Evolutionary conservation across 208 protist species (phyloP).

Genomic region (Trypanosoma rangeli): DNA sequence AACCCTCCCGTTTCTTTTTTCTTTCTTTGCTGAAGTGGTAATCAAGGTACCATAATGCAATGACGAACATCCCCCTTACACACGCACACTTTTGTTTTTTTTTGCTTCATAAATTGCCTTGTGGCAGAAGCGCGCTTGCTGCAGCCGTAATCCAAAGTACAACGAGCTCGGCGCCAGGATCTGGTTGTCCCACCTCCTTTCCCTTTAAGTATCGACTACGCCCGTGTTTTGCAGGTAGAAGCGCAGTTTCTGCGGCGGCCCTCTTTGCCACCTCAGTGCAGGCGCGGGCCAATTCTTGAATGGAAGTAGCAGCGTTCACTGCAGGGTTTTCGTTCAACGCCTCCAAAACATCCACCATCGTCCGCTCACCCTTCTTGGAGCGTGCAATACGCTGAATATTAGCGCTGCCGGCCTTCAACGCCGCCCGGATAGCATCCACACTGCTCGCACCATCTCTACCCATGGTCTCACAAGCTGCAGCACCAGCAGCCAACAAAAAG

Average conservation of each 20-base stretch:
- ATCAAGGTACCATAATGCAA: no score
- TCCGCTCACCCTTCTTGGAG: slow-evolving; percentile 52
- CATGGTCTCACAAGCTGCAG: slow-evolving; percentile 28
- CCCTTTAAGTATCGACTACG: slow-evolving; percentile 53
- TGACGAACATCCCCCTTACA: background rate
- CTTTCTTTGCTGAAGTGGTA: background rate
- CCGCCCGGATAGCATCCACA: slow-evolving; percentile 37
- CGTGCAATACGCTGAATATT: slow-evolving; percentile 52
- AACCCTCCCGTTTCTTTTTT: no score
- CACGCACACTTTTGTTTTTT: background rate
- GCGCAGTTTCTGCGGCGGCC: slow-evolving; percentile 34
- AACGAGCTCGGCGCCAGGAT: slow-evolving; percentile 60
- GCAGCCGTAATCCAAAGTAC: slow-evolving; percentile 39
- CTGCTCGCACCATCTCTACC: slow-evolving; percentile 5
- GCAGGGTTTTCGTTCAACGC: slow-evolving; percentile 27
- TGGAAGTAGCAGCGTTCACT: slow-evolving; percentile 34
- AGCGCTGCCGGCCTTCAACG: slow-evolving; percentile 34
- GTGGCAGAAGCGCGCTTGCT: slow-evolving; percentile 6
- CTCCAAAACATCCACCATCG: slow-evolving; percentile 73
- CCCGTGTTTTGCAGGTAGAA: slow-evolving; percentile 53
- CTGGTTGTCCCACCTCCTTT: slow-evolving; percentile 56
- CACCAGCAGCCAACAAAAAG: slow-evolving; percentile 45
- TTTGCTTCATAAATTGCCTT: slow-evolving; percentile 1
- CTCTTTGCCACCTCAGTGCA: slow-evolving; percentile 33
- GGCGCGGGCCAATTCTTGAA: slow-evolving; percentile 39